These are phyloP conservation scores for Clohesyomyces aquaticus DNA, from an alignment of 495 filamentous ascomycete genomes.

Conservation along the genomic window DNA sequence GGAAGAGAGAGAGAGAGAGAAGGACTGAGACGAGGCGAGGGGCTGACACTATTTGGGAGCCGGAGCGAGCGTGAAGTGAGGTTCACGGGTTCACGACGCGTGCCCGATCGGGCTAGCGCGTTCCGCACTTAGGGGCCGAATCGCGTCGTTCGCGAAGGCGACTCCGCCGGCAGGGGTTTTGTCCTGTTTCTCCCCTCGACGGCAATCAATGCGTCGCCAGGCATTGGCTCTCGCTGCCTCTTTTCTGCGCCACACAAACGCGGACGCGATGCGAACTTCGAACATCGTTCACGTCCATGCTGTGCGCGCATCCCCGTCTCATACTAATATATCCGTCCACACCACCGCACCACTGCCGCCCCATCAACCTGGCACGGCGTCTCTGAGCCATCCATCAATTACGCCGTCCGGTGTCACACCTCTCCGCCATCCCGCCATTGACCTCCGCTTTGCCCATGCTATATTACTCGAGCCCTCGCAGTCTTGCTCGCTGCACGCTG, in stretches of 20 bases:
- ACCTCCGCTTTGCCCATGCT: neutral
- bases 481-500: constrained; percentile 17
- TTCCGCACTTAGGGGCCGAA: constrained; percentile 1
- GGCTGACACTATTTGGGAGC: constrained; percentile 27
- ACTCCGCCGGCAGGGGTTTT: constrained; percentile 10
- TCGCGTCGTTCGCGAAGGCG: constrained; percentile 13
- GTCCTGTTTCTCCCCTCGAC: constrained; percentile 7
- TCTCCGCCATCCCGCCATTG: constrained; percentile 1
- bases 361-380: constrained; percentile 8
- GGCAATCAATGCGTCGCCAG: constrained; percentile 33
- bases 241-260: constrained; percentile 31
- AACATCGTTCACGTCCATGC: constrained; percentile 15
- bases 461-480: neutral
- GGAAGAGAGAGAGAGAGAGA: constrained; percentile 14
- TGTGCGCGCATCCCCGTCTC: constrained; percentile 27
- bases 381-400: constrained; percentile 1
- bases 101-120: constrained; percentile 25
- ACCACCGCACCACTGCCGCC: constrained; percentile 1
- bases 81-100: constrained; percentile 22
- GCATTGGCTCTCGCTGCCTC: constrained; percentile 28
- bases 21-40: constrained; percentile 19
- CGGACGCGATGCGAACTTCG: constrained; percentile 29
- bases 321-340: neutral
- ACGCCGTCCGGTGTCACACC: constrained; percentile 17
- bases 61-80: constrained; percentile 3